Conservation (phyloP, 306 rosid species). For the Betula pendula region DNA sequence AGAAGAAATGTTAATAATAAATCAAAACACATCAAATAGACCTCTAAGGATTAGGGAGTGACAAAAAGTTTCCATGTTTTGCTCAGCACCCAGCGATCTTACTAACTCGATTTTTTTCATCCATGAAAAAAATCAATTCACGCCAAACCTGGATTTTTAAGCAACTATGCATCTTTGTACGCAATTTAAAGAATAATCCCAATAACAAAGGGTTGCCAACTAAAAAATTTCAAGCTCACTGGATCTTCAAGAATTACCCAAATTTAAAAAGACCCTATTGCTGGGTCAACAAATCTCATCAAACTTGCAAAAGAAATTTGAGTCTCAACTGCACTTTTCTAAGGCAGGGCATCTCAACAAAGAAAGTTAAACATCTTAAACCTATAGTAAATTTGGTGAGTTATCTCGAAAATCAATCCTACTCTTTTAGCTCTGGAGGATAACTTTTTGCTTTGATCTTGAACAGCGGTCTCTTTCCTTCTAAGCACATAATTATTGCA, state of each 20-base stretch:
- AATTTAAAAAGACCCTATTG: neutral
- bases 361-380: slow-evolving; percentile 32
- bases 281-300: neutral
- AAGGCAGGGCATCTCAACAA: neutral
- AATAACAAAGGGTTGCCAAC: neutral
- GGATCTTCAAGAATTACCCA: neutral
- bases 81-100: too few species aligned
- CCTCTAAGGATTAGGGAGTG: too few species aligned
- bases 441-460: slow-evolving; percentile 76
- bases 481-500: slow-evolving; percentile 59
- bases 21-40: too few species aligned
- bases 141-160: neutral
- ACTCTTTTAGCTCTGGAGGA: slow-evolving; percentile 94
- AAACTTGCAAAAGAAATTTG: neutral
- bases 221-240: neutral
- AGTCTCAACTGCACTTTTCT: neutral
- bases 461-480: slow-evolving; percentile 76
- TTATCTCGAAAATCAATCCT: slow-evolving; percentile 36
- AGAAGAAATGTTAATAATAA: too few species aligned
- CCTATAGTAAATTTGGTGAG: slow-evolving; percentile 19
- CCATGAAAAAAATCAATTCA: neutral
- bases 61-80: too few species aligned
- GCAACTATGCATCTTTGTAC: neutral
- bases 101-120: too few species aligned
- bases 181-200: neutral